Evolutionary conservation across 352 stramenopile genomes (phyloP), one percentile per base, ranked within the genome.

Genomic region (Phytophthora capsici): DNA sequence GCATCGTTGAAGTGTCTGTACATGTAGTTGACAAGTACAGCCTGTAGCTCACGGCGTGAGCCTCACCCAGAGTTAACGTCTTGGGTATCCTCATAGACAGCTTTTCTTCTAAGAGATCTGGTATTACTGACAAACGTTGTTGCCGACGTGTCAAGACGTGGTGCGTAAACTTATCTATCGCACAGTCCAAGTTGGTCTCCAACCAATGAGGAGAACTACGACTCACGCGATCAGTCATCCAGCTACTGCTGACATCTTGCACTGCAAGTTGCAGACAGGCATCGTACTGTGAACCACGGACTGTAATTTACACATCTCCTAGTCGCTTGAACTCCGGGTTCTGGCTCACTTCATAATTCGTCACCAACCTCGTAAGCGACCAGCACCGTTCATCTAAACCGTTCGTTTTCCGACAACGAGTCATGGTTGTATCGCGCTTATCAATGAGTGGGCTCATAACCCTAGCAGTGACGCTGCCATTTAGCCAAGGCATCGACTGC

Each of bases 1-100:
- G 45, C 57, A 64, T 64, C 57, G 26, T 64, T 64, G 57, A 64
- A 64, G 57, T 64, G 37, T 28, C 22, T 20, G 57, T 28, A 6
- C 25, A 28, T 28, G 25, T 16, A 19, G 34, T 17, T 41, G 4
- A 17, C 34, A 19, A 41, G 7, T 32, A 8, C 28, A 32, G 3
- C 12, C 8, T 32, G 43, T 56, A 56, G 8, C 13, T 46, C n/a
- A n/a, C n/a, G n/a, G n/a, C n/a, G n/a, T n/a, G n/a, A n/a, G n/a
- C n/a, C n/a, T n/a, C n/a, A n/a, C n/a, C n/a, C n/a, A n/a, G n/a
- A n/a, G n/a, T n/a, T n/a, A n/a, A n/a, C n/a, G n/a, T n/a, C n/a
- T n/a, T n/a, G n/a, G n/a, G n/a, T n/a, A n/a, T n/a, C n/a, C 28
- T 9, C 28, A 12, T 32, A 12, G 8, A 32, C 8, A 36, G 13